Evolutionary conservation across 2,329 filamentous ascomycete species (phyloP).

Genomic region (Neoarthrinium moseri): DNA sequence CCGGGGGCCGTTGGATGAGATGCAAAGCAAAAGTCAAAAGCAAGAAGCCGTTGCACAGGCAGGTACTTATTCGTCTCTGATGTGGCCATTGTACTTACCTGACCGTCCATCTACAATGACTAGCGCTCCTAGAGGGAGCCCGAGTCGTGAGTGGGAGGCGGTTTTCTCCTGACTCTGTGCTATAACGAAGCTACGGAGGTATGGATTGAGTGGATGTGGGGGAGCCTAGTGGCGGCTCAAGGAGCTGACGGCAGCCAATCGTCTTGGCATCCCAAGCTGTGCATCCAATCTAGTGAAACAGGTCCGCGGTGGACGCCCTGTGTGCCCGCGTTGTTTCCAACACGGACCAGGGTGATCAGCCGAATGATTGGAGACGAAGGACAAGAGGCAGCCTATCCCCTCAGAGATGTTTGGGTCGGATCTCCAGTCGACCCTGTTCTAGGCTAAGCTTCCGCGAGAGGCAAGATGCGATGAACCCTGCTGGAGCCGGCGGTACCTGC

Average conservation of each 20-base stretch:
- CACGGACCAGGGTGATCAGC: not conserved
- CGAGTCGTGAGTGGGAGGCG: not conserved
- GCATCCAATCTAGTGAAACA: not conserved
- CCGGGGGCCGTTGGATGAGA: too few relatives aligned
- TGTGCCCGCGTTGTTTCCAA: conserved; percentile 2
- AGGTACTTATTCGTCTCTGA: too few relatives aligned
- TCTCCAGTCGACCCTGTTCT: not conserved
- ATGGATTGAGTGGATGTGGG: not conserved
- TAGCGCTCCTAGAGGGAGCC: too few relatives aligned
- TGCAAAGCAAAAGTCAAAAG: too few relatives aligned
- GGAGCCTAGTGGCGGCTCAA: not conserved
- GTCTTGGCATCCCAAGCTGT: not conserved
- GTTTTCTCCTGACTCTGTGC: not conserved
- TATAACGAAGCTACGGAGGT: not conserved
- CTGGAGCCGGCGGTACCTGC: too few relatives aligned
- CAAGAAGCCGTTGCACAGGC: too few relatives aligned
- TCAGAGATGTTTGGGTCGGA: too few relatives aligned
- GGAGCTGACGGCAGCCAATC: conserved; percentile 5
- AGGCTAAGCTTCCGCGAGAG: too few relatives aligned
- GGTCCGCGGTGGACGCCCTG: not conserved
- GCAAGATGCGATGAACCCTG: too few relatives aligned
- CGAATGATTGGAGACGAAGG: conserved; percentile 2
- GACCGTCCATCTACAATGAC: too few relatives aligned
- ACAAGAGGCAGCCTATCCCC: too few relatives aligned
- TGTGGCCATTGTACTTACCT: too few relatives aligned